Conservation (phyloP, 495 filamentous ascomycete genomes). For the Penicillium turbatum region DNA sequence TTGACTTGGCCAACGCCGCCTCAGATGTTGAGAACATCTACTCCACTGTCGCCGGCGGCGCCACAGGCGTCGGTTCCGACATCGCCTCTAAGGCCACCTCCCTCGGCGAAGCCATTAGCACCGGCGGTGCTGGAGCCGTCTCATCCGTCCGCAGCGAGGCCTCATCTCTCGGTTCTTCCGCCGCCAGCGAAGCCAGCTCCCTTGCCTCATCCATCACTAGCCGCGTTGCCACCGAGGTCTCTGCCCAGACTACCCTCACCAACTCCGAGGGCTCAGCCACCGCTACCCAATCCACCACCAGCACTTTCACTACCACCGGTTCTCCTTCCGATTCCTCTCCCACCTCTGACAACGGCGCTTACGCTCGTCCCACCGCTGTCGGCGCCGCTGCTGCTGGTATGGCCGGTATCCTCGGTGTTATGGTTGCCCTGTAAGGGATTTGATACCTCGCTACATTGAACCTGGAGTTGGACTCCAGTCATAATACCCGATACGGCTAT, state of each 20-base stretch:
- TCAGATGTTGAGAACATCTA: conserved; percentile 10
- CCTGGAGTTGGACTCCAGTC: neutral
- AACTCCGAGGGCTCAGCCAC: conserved; percentile 14
- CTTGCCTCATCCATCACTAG: conserved; percentile 12
- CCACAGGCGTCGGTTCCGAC: conserved; percentile 7
- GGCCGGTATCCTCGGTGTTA: conserved; percentile 35
- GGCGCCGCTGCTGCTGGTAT: conserved; percentile 23
- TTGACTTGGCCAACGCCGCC: conserved; percentile 14
- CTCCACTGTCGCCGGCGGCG: conserved; percentile 3
- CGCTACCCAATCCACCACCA: conserved; percentile 16
- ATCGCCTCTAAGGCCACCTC: conserved; percentile 5
- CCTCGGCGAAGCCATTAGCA: conserved; percentile 5
- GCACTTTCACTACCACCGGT: conserved; percentile 12
- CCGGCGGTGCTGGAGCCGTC: conserved; percentile 7
- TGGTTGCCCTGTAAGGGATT: conserved; percentile 34
- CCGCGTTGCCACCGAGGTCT: conserved; percentile 11
- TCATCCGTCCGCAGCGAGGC: conserved; percentile 16
- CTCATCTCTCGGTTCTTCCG: conserved; percentile 16
- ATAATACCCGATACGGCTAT: conserved; percentile 1
- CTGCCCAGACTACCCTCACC: conserved; percentile 17
- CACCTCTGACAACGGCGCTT: conserved; percentile 15
- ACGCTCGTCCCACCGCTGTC: conserved; percentile 19
- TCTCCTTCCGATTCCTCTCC: conserved; percentile 15
- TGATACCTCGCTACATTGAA: neutral
- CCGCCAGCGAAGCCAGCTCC: conserved; percentile 13